Conservation (phyloP, 2,329 filamentous ascomycete genomes). For the Xylariaceae sp. region DNA sequence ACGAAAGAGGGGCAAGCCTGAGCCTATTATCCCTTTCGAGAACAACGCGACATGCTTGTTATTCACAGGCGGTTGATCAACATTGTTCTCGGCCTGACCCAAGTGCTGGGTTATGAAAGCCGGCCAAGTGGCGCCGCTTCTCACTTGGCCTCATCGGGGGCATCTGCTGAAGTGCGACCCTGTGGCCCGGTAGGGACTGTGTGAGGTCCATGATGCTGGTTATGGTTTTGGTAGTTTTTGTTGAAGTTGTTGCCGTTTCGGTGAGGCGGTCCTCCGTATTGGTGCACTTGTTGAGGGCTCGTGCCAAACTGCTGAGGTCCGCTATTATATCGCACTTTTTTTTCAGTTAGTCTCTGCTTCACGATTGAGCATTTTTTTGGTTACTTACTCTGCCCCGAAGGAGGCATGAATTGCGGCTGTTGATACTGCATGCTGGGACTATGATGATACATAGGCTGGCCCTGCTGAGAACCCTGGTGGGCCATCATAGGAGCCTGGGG, state of each 20-base stretch:
- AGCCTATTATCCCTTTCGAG: too few species aligned
- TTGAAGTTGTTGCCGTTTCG: constrained; percentile 52
- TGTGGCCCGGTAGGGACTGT: constrained; percentile 29
- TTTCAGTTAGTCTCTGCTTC: constrained; percentile 45
- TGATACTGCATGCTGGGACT: constrained; percentile 70
- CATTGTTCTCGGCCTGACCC: too few species aligned
- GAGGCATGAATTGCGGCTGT: constrained; percentile 68
- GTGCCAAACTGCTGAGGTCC: constrained; percentile 60
- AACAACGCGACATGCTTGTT: too few species aligned
- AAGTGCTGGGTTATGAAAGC: too few species aligned
- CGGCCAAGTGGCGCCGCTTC: too few species aligned
- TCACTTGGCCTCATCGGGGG: constrained; percentile 43
- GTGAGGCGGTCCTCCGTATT: constrained; percentile 55
- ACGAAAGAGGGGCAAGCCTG: background rate
- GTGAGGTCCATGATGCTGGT: constrained; percentile 36
- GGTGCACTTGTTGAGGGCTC: constrained; percentile 62
- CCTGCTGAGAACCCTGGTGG: constrained; percentile 89
- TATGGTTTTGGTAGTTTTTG: constrained; percentile 46
- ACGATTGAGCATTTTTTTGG: constrained; percentile 11
- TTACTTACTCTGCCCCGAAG: constrained; percentile 71
- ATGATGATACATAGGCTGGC: constrained; percentile 74
- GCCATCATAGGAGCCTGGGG: constrained; percentile 85
- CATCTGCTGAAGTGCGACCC: constrained; percentile 34
- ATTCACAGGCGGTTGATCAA: too few species aligned
- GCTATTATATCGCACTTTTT: constrained; percentile 51